Percentiles rank a stretch among this genome's conserved stretches.
These are phyloP conservation scores for Warburgia ugandensis DNA, from an alignment of 164 flowering plant species.

Conservation along the genomic window DNA sequence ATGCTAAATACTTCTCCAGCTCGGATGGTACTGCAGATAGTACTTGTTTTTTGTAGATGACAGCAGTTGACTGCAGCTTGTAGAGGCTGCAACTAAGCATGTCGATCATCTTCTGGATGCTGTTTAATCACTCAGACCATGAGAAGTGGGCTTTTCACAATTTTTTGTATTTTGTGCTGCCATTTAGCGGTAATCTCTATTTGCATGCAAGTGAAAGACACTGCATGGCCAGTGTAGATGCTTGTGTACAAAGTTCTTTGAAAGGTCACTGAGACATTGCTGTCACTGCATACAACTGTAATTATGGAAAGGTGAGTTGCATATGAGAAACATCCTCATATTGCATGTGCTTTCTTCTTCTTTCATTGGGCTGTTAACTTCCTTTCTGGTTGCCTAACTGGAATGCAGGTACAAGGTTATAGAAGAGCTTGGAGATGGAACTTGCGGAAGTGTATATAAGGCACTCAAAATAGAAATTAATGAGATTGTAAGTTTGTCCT, in stretches of 20 bases:
- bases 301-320: slow-evolving; percentile 59
- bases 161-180: slow-evolving; percentile 27
- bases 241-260: slow-evolving; percentile 31
- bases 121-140: slow-evolving; percentile 37
- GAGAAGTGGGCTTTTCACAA: slow-evolving; percentile 35
- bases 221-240: slow-evolving; percentile 38
- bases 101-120: slow-evolving; percentile 41
- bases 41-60: slow-evolving; percentile 36
- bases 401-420: slow-evolving; percentile 53
- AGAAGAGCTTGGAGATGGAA: slow-evolving; percentile 89
- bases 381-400: slow-evolving; percentile 7
- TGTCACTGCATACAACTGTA: slow-evolving; percentile 17
- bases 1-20: slow-evolving; percentile 7
- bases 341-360: too few species aligned
- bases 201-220: slow-evolving; percentile 31
- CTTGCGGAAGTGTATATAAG: slow-evolving; percentile 82
- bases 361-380: not conserved
- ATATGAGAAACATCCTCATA: not conserved
- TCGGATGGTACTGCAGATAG: slow-evolving; percentile 15
- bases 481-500: slow-evolving; percentile 79
- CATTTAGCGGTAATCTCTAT: slow-evolving; percentile 22
- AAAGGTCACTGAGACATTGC: slow-evolving; percentile 38
- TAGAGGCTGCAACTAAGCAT: slow-evolving; percentile 62
- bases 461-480: slow-evolving; percentile 55
- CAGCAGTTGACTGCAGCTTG: slow-evolving; percentile 42